Evolutionary conservation across 1,284 basidiomycete species (phyloP).

Genomic region (Phaffia rhodozyma): DNA sequence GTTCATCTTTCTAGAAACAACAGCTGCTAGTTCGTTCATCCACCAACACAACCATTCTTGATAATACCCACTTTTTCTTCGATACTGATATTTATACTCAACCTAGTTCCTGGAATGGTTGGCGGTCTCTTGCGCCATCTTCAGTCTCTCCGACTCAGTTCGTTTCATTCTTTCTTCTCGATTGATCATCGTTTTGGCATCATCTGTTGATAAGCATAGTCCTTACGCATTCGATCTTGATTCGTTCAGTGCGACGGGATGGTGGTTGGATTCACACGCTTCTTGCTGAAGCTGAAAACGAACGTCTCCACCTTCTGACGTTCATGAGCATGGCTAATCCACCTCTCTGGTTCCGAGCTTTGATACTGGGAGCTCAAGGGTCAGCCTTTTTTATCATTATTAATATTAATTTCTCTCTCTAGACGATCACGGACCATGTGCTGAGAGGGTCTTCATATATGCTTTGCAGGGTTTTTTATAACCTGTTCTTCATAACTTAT

Average conservation of each 20-base stretch:
- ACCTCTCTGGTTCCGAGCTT: slow-evolving; percentile 58
- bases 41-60: too few species aligned
- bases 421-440: background rate
- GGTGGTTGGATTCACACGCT: slow-evolving; percentile 77
- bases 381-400: slow-evolving; percentile 1
- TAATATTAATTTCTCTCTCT: background rate
- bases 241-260: slow-evolving; percentile 52
- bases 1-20: slow-evolving; percentile 71
- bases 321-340: slow-evolving; percentile 79
- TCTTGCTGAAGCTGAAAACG: slow-evolving; percentile 88
- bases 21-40: slow-evolving; percentile 55
- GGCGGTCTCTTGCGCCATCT: slow-evolving; percentile 54
- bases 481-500: slow-evolving; percentile 78
- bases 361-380: slow-evolving; percentile 72
- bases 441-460: too few species aligned
- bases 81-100: background rate
- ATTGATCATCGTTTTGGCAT: too few species aligned
- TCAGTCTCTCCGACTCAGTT: slow-evolving; percentile 22
- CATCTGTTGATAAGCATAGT: too few species aligned
- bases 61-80: background rate
- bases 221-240: background rate
- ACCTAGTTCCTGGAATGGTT: slow-evolving; percentile 69
- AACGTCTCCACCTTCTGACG: slow-evolving; percentile 54
- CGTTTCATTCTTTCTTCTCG: too few species aligned
- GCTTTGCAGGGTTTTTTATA: slow-evolving; percentile 81